Conservation (phyloP, 2,329 filamentous ascomycete genomes). For the Xylariaceae sp. region DNA sequence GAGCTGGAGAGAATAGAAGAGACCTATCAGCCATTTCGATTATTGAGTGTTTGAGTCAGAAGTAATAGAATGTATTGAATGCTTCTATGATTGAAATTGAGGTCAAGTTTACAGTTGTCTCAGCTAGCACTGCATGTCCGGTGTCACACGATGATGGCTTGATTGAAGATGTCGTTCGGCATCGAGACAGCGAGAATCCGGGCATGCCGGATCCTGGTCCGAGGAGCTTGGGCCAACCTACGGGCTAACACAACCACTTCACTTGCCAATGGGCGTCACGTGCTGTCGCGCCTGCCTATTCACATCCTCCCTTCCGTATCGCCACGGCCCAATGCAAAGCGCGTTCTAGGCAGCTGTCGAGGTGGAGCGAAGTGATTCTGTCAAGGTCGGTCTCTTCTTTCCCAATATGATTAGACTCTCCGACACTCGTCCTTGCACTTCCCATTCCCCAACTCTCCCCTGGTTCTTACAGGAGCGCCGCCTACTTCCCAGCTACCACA, state of each 20-base stretch:
- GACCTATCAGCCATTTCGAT: constrained; percentile 53
- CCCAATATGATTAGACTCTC: background rate
- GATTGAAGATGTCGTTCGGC: constrained; percentile 6
- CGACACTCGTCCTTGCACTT: constrained; percentile 1
- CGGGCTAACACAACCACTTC: background rate
- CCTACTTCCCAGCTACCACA: constrained; percentile 32
- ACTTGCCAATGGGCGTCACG: constrained; percentile 34
- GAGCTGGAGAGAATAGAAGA: constrained; percentile 66
- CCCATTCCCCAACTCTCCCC: background rate
- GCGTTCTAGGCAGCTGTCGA: constrained; percentile 30
- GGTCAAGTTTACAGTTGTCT: no score
- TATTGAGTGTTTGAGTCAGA: background rate
- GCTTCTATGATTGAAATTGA: no score
- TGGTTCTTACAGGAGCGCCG: background rate
- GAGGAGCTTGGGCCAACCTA: constrained; percentile 31
- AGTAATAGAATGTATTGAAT: no score
- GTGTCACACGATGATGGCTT: constrained; percentile 6
- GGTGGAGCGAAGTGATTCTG: constrained; percentile 8
- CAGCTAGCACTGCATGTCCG: no score
- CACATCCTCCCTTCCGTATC: constrained; percentile 14
- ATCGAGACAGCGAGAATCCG: background rate
- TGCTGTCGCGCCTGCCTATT: constrained; percentile 36
- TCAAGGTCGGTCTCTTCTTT: constrained; percentile 2
- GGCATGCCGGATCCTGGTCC: background rate
- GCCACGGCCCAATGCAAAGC: constrained; percentile 17